These are phyloP conservation scores for Ganoderma sinense DNA, from an alignment of 1,284 basidiomycete genomes.

Conservation along the genomic window DNA sequence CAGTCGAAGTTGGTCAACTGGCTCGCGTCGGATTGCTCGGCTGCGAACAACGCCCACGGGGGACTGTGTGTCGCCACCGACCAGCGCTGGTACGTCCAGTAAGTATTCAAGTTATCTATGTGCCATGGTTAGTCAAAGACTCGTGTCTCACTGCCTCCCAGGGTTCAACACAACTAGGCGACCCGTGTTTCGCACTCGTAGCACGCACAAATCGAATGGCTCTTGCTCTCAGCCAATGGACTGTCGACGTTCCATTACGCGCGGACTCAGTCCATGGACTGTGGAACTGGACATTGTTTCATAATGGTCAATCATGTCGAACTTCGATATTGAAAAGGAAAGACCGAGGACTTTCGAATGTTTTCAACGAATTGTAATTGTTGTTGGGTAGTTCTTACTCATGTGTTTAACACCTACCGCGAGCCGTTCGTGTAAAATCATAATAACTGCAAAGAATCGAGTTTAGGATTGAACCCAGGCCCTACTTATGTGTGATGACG, in stretches of 20 bases:
- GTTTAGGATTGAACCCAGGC: too few species aligned
- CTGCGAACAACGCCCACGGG: constrained; percentile 56
- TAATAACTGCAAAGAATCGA: too few species aligned
- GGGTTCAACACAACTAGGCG: not conserved
- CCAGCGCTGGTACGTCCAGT: constrained; percentile 57
- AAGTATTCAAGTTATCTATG: constrained; percentile 11
- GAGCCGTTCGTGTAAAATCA: too few species aligned
- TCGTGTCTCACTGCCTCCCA: not conserved
- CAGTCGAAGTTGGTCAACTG: constrained; percentile 43
- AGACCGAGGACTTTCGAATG: too few species aligned
- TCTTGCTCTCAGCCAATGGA: not conserved
- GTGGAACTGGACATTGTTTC: not conserved
- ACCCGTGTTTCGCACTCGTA: not conserved
- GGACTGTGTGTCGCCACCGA: constrained; percentile 54
- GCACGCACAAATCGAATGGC: not conserved
- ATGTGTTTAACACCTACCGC: too few species aligned
- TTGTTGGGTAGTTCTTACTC: too few species aligned
- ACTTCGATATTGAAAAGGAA: too few species aligned
- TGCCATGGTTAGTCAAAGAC: not conserved
- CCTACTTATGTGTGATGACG: too few species aligned
- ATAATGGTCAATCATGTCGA: not conserved
- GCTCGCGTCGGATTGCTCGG: constrained; percentile 53
- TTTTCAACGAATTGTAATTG: too few species aligned
- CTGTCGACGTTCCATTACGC: not conserved
- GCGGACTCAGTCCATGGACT: not conserved